These are phyloP conservation scores for Aspergillus hiratsukae DNA, from an alignment of 2,329 filamentous ascomycete genomes.

Conservation along the genomic window DNA sequence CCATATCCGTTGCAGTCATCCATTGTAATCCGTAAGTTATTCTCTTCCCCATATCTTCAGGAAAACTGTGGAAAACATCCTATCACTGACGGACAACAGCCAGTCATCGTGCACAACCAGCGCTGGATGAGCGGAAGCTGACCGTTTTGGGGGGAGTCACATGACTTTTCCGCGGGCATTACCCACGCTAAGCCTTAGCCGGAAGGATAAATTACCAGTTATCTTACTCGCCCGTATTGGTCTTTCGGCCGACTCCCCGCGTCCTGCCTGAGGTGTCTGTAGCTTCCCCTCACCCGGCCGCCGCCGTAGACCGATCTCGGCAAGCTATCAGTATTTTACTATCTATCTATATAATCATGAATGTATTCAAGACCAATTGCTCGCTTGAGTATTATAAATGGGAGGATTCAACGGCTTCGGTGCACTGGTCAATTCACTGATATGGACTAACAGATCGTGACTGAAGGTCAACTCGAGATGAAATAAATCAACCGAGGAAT, in stretches of 20 bases:
- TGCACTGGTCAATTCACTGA: neutral
- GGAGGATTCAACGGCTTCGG: neutral
- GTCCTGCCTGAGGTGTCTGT: neutral
- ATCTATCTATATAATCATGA: neutral
- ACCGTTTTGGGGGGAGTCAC: constrained; percentile 1
- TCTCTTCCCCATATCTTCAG: neutral
- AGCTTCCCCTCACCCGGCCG: constrained; percentile 3
- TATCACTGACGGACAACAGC: constrained; percentile 3
- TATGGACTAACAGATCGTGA: neutral
- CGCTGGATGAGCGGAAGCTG: constrained; percentile 15
- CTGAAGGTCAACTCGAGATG: neutral
- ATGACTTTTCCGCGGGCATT: constrained; percentile 20
- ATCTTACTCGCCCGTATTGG: neutral
- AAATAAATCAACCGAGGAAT: constrained; percentile 1
- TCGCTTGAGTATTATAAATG: neutral
- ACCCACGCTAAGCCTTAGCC: neutral
- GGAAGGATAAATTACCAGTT: neutral
- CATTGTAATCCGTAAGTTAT: neutral
- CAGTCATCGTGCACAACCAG: constrained; percentile 3
- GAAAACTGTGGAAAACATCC: neutral
- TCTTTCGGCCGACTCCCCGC: constrained; percentile 14
- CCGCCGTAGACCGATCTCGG: constrained; percentile 1
- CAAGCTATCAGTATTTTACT: neutral
- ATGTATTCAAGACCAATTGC: neutral
- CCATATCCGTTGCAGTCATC: neutral